Percentiles rank a stretch among this genome's conserved stretches.
Evolutionary conservation across 2,329 filamentous ascomycete genomes (phyloP).

Genomic region (Phyllosticta citriasiana): DNA sequence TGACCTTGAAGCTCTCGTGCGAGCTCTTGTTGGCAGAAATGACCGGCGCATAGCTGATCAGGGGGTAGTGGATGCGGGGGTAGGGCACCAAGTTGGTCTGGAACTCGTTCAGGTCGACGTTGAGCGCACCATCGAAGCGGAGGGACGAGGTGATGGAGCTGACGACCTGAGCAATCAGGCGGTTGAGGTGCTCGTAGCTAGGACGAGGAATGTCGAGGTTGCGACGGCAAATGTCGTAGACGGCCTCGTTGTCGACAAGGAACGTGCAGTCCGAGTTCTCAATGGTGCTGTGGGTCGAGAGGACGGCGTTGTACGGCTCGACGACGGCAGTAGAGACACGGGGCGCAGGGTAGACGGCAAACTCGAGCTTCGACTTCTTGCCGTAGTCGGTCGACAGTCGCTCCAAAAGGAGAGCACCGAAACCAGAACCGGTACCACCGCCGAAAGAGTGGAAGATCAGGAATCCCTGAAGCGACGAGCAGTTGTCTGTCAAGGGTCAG

Average conservation of each 20-base stretch:
- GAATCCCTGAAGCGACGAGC: slow-evolving; percentile 96
- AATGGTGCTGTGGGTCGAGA: slow-evolving; percentile 96
- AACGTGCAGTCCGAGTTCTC: slow-evolving; percentile 99
- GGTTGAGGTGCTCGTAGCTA: slow-evolving; percentile 98
- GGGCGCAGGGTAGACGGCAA: slow-evolving; percentile 96
- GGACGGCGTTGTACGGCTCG: slow-evolving; percentile 99
- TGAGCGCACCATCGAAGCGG: slow-evolving; percentile 95
- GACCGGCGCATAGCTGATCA: slow-evolving; percentile 91
- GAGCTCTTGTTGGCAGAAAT: slow-evolving; percentile 91
- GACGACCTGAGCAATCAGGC: slow-evolving; percentile 96
- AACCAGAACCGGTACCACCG: slow-evolving; percentile 96
- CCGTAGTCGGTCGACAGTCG: slow-evolving; percentile 97
- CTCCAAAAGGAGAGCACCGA: slow-evolving; percentile 97
- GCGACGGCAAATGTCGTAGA: slow-evolving; percentile 98
- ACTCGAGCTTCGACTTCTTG: slow-evolving; percentile 99
- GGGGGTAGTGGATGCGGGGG: slow-evolving; percentile 97
- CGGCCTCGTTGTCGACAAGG: slow-evolving; percentile 99
- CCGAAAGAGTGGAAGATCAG: slow-evolving; percentile 99
- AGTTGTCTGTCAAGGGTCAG: slow-evolving; percentile 56
- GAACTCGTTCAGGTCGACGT: slow-evolving; percentile 99
- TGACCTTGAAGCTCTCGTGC: slow-evolving; percentile 88
- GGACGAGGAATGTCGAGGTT: slow-evolving; percentile 96
- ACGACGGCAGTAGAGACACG: slow-evolving; percentile 96
- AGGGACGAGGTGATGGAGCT: slow-evolving; percentile 97
- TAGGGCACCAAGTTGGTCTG: slow-evolving; percentile 99